Evolutionary conservation across 2,329 filamentous ascomycete genomes (phyloP), one percentile per base, ranked within the genome.

Genomic region (Fusarium subglutinans): DNA sequence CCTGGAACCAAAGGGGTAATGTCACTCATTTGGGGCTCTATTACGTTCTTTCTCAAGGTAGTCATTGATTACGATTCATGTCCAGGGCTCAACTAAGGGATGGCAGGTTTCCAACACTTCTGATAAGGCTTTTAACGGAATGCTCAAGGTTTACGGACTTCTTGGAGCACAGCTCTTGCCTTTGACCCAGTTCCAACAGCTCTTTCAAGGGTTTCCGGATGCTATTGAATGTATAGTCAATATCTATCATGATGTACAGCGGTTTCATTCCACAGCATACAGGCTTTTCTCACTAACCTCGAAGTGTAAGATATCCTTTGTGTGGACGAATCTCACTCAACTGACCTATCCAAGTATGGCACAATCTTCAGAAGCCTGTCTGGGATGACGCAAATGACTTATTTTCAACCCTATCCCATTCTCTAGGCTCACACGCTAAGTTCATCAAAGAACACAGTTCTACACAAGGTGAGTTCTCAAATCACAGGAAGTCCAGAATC

Each of bases 331-430:
- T 14, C 5, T 33, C 28, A 24, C 9, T 33, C 30, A 4, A 8
- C 26, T 17, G 1, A 28, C 13, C 0, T 12, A 35, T 8, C 4
- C 2, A 8, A 68, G 65, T 68, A 47, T 68, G 65, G 65, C 65
- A 67, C 4, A 63, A 63, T 2, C 63, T 68, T 3, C 65, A 68
- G n/a, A 68, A 30, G 2, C 47, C 65, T 2, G 51, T 67, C 7
- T 68, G 65, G 65, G 65, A 61, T 5, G 53, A 67, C 6, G 35
- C 40, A 2, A 2, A 24, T 3, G 11, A 1, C 0, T 14, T 24
- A 1, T 68, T 68, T 4, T 53, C 40, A 10, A 60, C 7, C 3
- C 20, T 68, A 41, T 41, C 63, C 1, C 5, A 8, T 1, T 68
- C 63, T 6, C 24, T 68, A 2, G 35, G n/a, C 0, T 37, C 28